Percentiles rank a stretch among this genome's conserved stretches.
Conservation (phyloP, 1,284 basidiomycete genomes). For the Fomitopsis palustris region DNA sequence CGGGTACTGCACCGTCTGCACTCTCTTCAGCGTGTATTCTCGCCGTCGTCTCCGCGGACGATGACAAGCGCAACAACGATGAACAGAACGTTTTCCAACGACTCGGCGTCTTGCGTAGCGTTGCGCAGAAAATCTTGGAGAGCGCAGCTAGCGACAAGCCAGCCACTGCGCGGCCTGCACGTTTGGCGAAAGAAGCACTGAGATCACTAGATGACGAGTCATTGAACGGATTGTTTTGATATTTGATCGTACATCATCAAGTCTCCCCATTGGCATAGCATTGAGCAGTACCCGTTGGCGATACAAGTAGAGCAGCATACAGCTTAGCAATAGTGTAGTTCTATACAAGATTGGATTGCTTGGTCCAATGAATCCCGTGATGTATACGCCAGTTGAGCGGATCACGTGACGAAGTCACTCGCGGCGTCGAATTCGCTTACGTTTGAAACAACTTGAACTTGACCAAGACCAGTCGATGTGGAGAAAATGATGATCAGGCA, state of each 20-base stretch:
- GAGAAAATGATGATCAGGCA: too few species aligned
- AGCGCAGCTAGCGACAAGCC: slow-evolving; percentile 70
- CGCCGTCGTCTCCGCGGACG: slow-evolving; percentile 50
- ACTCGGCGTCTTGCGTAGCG: slow-evolving; percentile 55
- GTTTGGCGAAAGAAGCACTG: slow-evolving; percentile 81
- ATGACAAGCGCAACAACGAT: slow-evolving; percentile 31
- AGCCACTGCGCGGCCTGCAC: slow-evolving; percentile 76
- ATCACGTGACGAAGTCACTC: too few species aligned
- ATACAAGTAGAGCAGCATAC: neutral
- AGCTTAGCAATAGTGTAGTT: neutral
- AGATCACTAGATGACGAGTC: slow-evolving; percentile 36
- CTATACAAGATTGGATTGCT: neutral
- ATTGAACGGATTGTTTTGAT: slow-evolving; percentile 17
- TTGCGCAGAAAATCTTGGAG: slow-evolving; percentile 74
- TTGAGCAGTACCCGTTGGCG: too few species aligned
- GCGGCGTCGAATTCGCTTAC: too few species aligned
- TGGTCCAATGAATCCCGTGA: too few species aligned
- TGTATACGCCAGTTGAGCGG: too few species aligned
- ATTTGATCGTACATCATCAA: neutral
- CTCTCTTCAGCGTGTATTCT: slow-evolving; percentile 68
- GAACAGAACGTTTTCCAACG: slow-evolving; percentile 64
- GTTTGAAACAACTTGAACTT: too few species aligned
- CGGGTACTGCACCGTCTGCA: slow-evolving; percentile 60
- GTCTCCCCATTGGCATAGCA: neutral
- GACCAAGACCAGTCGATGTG: too few species aligned